Evolutionary conservation across 108 stramenopile genomes (phyloP).

Genomic region (Skeletonema marinoi): DNA sequence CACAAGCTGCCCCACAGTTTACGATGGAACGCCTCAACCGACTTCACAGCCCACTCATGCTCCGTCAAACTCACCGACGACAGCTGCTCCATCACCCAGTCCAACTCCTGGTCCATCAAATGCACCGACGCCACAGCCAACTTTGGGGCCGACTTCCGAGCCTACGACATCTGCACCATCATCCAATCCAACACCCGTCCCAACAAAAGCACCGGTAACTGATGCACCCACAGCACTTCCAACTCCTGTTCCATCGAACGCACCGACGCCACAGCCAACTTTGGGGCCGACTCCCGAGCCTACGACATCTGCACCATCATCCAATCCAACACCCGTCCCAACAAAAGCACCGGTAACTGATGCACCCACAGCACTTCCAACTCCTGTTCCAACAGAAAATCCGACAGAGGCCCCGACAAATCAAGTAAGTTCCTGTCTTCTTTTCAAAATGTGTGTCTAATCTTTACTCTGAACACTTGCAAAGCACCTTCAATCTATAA

Average conservation of each 20-base stretch:
- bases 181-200: neutral
- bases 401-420: neutral
- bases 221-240: neutral
- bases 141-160: neutral
- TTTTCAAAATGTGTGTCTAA: no score
- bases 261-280: neutral
- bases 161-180: neutral
- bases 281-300: neutral
- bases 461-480: no score
- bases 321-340: neutral
- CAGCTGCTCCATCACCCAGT: neutral
- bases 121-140: neutral
- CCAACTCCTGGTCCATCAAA: neutral
- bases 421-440: neutral
- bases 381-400: neutral
- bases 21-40: neutral
- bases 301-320: neutral
- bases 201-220: neutral
- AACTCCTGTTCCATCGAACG: constrained; percentile 4
- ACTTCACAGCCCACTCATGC: neutral
- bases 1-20: neutral
- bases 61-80: neutral
- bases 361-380: neutral
- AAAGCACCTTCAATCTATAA: neutral
- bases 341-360: neutral